A percentile compares a stretch with the other conserved stretches of the same genome.
phyloP scores from a whole-genome alignment of 1,284 basidiomycete species.

The Amylostereum areolatum region DNA sequence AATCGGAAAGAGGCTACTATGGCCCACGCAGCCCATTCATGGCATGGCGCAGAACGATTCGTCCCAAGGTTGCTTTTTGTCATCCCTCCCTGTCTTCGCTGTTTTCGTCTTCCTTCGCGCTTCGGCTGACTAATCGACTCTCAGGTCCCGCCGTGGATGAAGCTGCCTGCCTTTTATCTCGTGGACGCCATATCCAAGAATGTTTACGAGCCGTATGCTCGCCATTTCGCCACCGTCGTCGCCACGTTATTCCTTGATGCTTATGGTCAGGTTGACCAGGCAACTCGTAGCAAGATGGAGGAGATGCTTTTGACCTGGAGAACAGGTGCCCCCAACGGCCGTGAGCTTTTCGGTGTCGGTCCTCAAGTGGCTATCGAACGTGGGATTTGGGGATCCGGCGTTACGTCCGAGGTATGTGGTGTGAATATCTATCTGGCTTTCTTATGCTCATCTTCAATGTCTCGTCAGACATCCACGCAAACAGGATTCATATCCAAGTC shows the following conservation, averaged over 20 bases:
- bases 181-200: slow-evolving; percentile 97
- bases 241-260: slow-evolving; percentile 78
- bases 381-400: slow-evolving; percentile 65
- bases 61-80: slow-evolving; percentile 2
- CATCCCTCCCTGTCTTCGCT: slow-evolving; percentile 11
- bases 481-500: slow-evolving; percentile 50
- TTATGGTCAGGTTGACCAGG: slow-evolving; percentile 78
- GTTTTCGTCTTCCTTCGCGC: slow-evolving; percentile 21
- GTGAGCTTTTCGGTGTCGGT: slow-evolving; percentile 76
- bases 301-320: slow-evolving; percentile 94
- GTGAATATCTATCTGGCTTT: slow-evolving; percentile 7
- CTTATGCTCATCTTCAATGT: background rate
- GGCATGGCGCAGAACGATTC: too few relatives aligned
- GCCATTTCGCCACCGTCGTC: slow-evolving; percentile 72
- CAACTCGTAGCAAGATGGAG: slow-evolving; percentile 88
- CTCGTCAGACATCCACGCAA: background rate
- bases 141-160: slow-evolving; percentile 88
- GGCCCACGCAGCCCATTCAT: too few relatives aligned
- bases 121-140: slow-evolving; percentile 57
- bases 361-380: slow-evolving; percentile 73
- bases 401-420: slow-evolving; percentile 19
- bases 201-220: slow-evolving; percentile 84
- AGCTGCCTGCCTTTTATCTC: slow-evolving; percentile 91
- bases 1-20: too few relatives aligned
- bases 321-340: slow-evolving; percentile 71